Base-by-base conservation (phyloP, 331 rosid genomes). In the Rosa hybrid region DNA sequence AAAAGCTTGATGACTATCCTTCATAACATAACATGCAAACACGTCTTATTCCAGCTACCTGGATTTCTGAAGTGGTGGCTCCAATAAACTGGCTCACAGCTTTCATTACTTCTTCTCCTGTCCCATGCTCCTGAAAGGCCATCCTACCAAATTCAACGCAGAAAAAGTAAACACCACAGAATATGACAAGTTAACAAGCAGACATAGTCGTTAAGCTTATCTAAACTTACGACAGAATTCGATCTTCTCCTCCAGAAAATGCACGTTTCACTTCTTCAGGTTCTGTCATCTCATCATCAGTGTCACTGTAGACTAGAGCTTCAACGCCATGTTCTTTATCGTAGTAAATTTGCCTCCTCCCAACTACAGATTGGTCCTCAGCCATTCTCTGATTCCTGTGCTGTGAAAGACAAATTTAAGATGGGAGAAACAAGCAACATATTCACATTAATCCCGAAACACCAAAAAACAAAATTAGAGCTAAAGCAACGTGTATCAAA, bases 381-480 rank as follows among this genome's bases (percentile, higher is more conserved):
- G 96, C 96, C 99, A 95, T 95, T 88, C 97, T 95, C 93, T 95
- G 98, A 86, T 95, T 95, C 86, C 99, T 95, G 96, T 70, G 82
- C 91, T 84, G 90, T 71, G 85, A 76, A 83, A 77, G 84, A 84
- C 53, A 90, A 79, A 87, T 83, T 89, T 83, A 81, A 89, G 91
- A 88, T 75, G 83, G 80, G 78, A 80, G 78, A 84, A 86, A 82
- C 88, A 82, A 75, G 74, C 59, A 82, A 34, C 68, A 48, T 85
- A 67, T 60, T 20, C 50, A 44, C 71, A 62, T 16, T 39, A 75
- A 62, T n/a, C 69, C 54, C 1, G 4, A 65, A 75, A 75, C 49
- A 70, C 23, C 10, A 50, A 67, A 39, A 80, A 80, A 74, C 80
- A 60, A 76, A 69, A 87, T 57, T 48, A 67, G 13, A 75, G 7